Base-by-base conservation (phyloP, 805 yeast genomes). In the Brettanomyces bruxellensis region DNA sequence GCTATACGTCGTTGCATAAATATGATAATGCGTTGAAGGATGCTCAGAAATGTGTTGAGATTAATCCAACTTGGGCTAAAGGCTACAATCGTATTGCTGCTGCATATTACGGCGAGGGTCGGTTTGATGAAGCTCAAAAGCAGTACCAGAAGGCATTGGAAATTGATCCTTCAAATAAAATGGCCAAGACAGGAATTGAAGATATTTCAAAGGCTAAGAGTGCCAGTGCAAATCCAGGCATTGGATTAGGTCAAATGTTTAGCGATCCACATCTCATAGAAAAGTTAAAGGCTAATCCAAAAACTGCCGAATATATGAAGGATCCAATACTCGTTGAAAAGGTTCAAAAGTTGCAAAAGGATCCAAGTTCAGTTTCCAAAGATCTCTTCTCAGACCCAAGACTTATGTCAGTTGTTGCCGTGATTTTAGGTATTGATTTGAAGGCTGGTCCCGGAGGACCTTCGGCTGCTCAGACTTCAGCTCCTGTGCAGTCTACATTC, bases 71-170 rank as follows among this genome's bases (percentile, higher is more conserved):
- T 2, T 93, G 98, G 98, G 89, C 96, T 23, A 93, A 93, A 68
- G 99, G 98, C 42, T 86, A 85, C 72, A 85, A 81, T 59, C 82
- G 99, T 67, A 84, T 85, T 35, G 99, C 87, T 49, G 90, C 97
- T 53, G 99, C 99, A 32, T 79, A 83, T 43, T 83, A 73, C 58
- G 99, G 99, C n/a, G 70, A 85, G 49, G 88, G 88, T 14, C 76
- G 86, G 49, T 74, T 82, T 43, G 89, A 85, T 30, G 85, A 78
- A 23, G 93, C 98, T 41, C 77, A 76, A 55, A 64, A 65, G 25
- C 72, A 84, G 25, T 91, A 88, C 66, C 70, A 79, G 52, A 83
- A 83, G 63, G 95, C 96, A 6, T 68, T 91, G 54, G 85, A 83
- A 59, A 65, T 89, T 48, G 98, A 91, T 56, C 75, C 93, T 25